Evolutionary conservation across 2,329 filamentous ascomycete species (phyloP), one percentile per base, ranked within the genome.

Genomic region (Paecilomyces niveus): DNA sequence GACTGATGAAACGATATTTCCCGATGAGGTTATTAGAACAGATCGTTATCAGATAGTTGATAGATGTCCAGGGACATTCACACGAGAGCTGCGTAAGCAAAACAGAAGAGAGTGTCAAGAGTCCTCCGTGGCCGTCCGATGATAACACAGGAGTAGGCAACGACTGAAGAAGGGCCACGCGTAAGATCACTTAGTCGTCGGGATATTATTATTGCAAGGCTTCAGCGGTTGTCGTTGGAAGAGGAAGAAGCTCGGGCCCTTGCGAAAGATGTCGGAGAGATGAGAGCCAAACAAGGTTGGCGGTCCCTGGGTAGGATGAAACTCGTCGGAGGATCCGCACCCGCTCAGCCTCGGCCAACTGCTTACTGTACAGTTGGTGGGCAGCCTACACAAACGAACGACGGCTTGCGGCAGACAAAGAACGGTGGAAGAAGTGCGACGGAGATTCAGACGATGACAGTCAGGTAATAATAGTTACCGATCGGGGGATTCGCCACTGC

Each of bases 391-490:
- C 13, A 45, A 45, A 15, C 35, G 15, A 8, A 45, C 39, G 39
- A 45, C 15, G n/a, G 39, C 39, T 18, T 13, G 39, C 39, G 18
- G 39, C n/a, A 45, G 35, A 45, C 39, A 45, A 45, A 45, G 39
- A 45, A n/a, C 26, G 39, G 39, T 21, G 39, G 39, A 45, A 45
- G 39, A 8, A 15, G 6, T 7, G 39, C 8, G 39, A 45, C n/a
- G 35, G 35, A n/a, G 35, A 45, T 45, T 45, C 35, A 45, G 54
- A 39, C 26, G 45, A 49, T 52, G 55, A 57, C 33, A 56, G n/a
- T n/a, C n/a, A n/a, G 35, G 54, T n/a, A 56, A 7, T 24, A 49
- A 22, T 3, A 56, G 54, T 32, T 45, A n/a, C 39, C 39, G 39
- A 45, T 45, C 39, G 39, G 39, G 39, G 39, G n/a, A 29, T 45